Conservation (phyloP, 2,329 filamentous ascomycete species). For the Exophiala aquamarina region DNA sequence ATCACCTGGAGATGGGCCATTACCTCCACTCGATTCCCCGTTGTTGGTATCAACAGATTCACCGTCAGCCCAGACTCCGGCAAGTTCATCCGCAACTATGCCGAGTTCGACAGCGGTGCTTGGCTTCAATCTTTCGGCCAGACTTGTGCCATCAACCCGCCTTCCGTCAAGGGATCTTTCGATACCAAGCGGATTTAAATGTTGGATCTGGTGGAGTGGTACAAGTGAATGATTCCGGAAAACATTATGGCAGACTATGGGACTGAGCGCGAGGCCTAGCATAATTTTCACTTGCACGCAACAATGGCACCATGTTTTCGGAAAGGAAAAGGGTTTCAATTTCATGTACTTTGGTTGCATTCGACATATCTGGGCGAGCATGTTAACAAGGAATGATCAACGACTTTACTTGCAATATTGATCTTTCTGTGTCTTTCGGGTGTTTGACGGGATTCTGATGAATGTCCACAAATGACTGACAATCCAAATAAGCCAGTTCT, state of each 20-base stretch:
- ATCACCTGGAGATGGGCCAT: slow-evolving; percentile 28
- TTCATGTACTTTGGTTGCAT: slow-evolving; percentile 2
- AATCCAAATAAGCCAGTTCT: too few species aligned
- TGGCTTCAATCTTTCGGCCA: slow-evolving; percentile 26
- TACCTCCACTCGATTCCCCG: slow-evolving; percentile 12
- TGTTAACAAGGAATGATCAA: slow-evolving; percentile 10
- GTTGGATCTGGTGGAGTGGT: not conserved
- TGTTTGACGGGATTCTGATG: not conserved
- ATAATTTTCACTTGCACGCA: not conserved
- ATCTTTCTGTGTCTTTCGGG: not conserved
- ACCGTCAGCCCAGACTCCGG: slow-evolving; percentile 19
- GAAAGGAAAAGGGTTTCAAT: not conserved
- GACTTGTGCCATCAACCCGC: slow-evolving; percentile 15
- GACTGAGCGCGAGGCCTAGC: not conserved
- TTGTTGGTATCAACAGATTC: slow-evolving; percentile 28
- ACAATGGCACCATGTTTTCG: not conserved
- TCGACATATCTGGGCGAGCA: not conserved
- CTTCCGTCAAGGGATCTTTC: slow-evolving; percentile 4
- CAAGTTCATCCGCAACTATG: slow-evolving; percentile 26
- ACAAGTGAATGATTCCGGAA: not conserved
- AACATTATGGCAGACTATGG: not conserved
- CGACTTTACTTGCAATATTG: slow-evolving; percentile 1
- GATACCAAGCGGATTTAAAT: slow-evolving; percentile 3
- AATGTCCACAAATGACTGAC: too few species aligned
- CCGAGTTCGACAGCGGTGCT: slow-evolving; percentile 28